Percentiles rank a stretch among this genome's conserved stretches.
phyloP scores from a whole-genome alignment of 768 basidiomycete genomes.

The Clitopilus hobsonii region DNA sequence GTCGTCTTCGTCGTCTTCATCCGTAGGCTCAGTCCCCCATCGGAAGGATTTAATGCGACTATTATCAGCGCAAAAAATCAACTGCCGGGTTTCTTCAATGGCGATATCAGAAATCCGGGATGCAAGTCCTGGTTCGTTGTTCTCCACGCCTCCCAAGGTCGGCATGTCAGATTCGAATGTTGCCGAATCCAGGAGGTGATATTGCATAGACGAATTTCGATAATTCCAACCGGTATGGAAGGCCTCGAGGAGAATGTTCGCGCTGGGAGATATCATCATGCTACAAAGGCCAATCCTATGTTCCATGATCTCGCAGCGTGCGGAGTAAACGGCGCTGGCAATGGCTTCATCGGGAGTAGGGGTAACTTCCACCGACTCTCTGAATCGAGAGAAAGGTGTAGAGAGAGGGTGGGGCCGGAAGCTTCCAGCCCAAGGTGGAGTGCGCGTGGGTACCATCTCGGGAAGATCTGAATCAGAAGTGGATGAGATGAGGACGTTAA shows the following conservation, averaged over 20 bases:
- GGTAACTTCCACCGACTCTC: background rate
- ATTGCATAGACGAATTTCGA: too few relatives aligned
- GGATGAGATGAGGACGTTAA: too few relatives aligned
- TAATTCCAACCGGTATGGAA: too few relatives aligned
- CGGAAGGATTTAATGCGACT: constrained; percentile 10
- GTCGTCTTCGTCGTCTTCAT: background rate
- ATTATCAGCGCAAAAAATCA: constrained; percentile 9
- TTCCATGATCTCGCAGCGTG: background rate
- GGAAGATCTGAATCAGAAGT: too few relatives aligned
- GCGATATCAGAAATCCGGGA: too few relatives aligned
- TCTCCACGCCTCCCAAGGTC: too few relatives aligned
- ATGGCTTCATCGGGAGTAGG: background rate
- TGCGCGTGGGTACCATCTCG: background rate
- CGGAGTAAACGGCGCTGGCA: background rate
- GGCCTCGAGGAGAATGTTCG: too few relatives aligned
- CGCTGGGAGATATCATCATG: background rate
- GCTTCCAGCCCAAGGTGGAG: background rate
- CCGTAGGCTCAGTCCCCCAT: constrained; percentile 3
- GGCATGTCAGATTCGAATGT: too few relatives aligned
- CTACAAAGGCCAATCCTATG: too few relatives aligned
- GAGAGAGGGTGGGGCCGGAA: background rate
- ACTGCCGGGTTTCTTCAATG: background rate
- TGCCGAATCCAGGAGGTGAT: too few relatives aligned
- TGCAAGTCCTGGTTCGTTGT: too few relatives aligned
- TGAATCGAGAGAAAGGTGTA: background rate